phyloP scores from a whole-genome alignment of 139 green algal species.

The Dunaliella primolecta region DNA sequence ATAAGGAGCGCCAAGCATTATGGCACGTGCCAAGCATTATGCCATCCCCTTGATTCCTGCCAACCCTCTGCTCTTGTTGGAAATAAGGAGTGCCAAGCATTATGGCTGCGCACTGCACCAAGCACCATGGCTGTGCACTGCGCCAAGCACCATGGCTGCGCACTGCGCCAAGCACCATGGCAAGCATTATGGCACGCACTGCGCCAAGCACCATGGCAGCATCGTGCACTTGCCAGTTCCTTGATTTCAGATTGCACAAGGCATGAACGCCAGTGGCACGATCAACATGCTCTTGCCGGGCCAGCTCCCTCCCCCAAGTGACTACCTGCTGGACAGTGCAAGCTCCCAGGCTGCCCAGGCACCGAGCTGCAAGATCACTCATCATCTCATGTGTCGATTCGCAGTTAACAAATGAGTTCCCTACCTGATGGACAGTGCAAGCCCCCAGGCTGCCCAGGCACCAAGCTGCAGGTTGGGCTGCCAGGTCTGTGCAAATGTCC shows the following conservation, averaged over 20 bases:
- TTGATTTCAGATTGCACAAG: too few species aligned
- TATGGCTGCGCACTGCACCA: not conserved
- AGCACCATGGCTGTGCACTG: not conserved
- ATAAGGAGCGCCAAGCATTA: not conserved
- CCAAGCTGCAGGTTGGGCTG: conserved; percentile 28
- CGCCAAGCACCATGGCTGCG: not conserved
- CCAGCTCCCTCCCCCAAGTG: not conserved
- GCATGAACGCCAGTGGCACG: too few species aligned
- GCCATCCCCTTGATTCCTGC: not conserved
- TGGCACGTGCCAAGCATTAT: not conserved
- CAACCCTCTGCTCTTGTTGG: not conserved
- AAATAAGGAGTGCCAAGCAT: not conserved
- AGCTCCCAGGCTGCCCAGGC: not conserved
- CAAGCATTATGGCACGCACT: too few species aligned
- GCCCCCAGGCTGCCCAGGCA: conserved; percentile 14
- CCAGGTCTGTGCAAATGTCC: conserved; percentile 55
- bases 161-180: not conserved
- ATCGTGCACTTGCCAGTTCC: too few species aligned
- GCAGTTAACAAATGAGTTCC: too few species aligned
- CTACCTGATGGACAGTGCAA: conserved; percentile 18
- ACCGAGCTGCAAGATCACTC: not conserved
- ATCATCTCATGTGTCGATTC: too few species aligned
- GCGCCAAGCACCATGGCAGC: too few species aligned
- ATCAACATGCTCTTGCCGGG: not conserved
- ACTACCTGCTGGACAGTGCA: not conserved